phyloP scores from a whole-genome alignment of 345 rosid genomes.

The Syzygium oleosum region DNA sequence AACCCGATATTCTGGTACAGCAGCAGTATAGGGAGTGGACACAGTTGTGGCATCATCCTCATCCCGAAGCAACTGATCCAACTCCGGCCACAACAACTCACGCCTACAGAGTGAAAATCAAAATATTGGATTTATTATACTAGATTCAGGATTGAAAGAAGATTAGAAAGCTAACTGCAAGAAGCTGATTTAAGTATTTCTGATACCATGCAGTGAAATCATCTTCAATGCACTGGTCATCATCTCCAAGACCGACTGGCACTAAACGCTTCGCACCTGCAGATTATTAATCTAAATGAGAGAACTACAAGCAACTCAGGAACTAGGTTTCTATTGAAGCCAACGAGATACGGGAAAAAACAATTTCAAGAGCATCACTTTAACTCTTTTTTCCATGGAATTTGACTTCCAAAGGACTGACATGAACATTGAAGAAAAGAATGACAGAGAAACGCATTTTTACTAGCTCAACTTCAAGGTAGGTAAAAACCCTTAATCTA shows the following conservation, averaged over 20 bases:
- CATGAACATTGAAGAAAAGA: not conserved
- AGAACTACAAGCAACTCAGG: not conserved
- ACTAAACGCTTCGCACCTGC: constrained; percentile 77
- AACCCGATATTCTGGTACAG: constrained; percentile 74
- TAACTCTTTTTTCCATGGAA: not conserved
- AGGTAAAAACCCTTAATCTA: not conserved
- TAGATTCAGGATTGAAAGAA: not conserved
- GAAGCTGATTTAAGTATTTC: not conserved
- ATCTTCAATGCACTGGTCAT: constrained; percentile 93
- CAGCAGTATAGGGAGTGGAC: constrained; percentile 86
- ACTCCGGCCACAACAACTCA: constrained; percentile 78
- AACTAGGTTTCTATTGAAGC: not conserved
- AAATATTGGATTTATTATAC: not conserved
- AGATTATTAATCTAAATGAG: not conserved
- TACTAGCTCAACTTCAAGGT: not conserved
- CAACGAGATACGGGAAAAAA: not conserved
- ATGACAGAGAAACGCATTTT: not conserved
- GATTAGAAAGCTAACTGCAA: not conserved
- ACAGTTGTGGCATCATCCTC: constrained; percentile 60
- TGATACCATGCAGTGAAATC: constrained; percentile 46
- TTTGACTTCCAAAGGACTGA: not conserved
- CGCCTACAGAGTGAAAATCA: constrained; percentile 35
- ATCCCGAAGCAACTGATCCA: constrained; percentile 69
- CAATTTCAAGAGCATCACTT: not conserved
- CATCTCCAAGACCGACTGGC: constrained; percentile 83